A percentile compares a stretch with the other conserved stretches of the same genome.
phyloP scores from a whole-genome alignment of 331 rosid genomes.

The Acacia concinna region DNA sequence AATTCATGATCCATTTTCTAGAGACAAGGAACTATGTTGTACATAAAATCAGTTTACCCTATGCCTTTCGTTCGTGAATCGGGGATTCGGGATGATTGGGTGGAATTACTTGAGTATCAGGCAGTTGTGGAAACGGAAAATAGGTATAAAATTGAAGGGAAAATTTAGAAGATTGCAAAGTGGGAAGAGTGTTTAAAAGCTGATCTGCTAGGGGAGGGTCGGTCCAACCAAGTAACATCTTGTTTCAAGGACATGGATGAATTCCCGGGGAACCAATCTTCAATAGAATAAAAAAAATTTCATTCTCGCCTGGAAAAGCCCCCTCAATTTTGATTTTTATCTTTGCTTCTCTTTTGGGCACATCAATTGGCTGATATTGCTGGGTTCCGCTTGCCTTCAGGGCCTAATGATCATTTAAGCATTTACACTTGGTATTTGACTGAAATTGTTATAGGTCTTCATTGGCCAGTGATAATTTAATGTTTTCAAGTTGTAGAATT shows the following conservation, averaged over 20 bases:
- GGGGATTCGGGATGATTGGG: neutral
- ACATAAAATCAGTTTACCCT: neutral
- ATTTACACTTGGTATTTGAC: neutral
- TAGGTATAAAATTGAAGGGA: neutral
- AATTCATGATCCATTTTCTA: neutral
- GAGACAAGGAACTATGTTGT: neutral
- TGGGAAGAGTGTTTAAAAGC: neutral
- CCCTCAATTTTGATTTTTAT: neutral
- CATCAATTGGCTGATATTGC: neutral
- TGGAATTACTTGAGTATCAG: neutral
- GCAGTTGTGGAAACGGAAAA: neutral
- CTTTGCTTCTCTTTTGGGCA: neutral
- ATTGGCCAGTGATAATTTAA: neutral
- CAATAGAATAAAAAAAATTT: neutral
- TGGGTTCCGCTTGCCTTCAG: neutral
- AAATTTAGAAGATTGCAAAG: neutral
- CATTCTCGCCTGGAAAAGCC: neutral
- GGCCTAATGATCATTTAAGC: neutral
- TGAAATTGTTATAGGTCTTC: neutral
- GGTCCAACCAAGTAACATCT: neutral
- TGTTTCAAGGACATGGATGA: neutral
- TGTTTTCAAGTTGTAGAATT: neutral
- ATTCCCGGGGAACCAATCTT: neutral
- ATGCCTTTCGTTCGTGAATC: neutral
- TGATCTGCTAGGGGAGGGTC: neutral